Evolutionary conservation across 495 filamentous ascomycete genomes (phyloP).

Genomic region (Acidomyces sp.): DNA sequence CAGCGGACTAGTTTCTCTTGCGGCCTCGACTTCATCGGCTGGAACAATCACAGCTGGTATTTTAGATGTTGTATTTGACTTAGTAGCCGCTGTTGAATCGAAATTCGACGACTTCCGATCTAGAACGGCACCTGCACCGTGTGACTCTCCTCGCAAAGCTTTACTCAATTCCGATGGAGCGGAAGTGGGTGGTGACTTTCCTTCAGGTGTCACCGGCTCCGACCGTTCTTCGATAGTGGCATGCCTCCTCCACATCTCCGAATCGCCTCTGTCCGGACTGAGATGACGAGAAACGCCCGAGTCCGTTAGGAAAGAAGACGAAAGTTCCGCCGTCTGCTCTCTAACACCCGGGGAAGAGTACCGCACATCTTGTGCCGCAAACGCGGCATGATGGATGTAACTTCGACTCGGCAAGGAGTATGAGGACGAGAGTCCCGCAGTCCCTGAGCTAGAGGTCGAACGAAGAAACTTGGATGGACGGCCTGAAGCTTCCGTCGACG

Average conservation of each 20-base stretch:
- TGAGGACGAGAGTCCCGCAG: constrained; percentile 28
- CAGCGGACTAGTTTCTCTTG: constrained; percentile 12
- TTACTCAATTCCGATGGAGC: constrained; percentile 15
- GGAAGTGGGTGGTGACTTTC: constrained; percentile 27
- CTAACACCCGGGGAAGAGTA: constrained; percentile 66
- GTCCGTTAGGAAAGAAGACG: constrained; percentile 68
- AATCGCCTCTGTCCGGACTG: constrained; percentile 9
- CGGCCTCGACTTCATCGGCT: background rate
- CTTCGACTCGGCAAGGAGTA: constrained; percentile 9
- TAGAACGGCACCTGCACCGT: constrained; percentile 30
- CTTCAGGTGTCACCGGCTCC: constrained; percentile 44
- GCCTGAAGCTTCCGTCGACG: no score
- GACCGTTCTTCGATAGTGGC: constrained; percentile 44
- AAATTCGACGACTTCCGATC: background rate
- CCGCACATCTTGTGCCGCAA: constrained; percentile 54
- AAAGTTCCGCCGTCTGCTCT: constrained; percentile 83
- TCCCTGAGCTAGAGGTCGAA: no score
- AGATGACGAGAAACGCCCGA: constrained; percentile 23
- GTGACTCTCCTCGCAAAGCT: constrained; percentile 17
- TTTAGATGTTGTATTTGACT: background rate
- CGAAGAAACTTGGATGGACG: no score
- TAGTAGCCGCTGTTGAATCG: background rate
- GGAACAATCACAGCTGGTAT: constrained; percentile 5
- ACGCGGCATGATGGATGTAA: constrained; percentile 62
- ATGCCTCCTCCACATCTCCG: constrained; percentile 16